Evolutionary conservation across 345 rosid species (phyloP).

Genomic region (Pelargonium nanum): DNA sequence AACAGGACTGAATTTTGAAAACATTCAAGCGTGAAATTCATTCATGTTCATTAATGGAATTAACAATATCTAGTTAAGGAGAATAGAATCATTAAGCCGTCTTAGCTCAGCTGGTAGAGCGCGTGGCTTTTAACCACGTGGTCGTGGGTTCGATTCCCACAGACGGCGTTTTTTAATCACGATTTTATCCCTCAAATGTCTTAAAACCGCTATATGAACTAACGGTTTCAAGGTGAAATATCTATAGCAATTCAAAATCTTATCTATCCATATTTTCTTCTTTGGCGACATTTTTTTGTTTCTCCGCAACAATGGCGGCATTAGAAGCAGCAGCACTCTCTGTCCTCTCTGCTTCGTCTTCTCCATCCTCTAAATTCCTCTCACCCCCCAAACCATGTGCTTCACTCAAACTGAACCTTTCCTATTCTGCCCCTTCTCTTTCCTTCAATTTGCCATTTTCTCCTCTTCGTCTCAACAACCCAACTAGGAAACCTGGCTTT

Average conservation of each 20-base stretch:
- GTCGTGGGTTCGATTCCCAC: constrained; percentile 79
- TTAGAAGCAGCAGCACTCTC: constrained; percentile 34
- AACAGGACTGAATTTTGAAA: no score
- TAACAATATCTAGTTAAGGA: no score
- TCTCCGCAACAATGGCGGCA: constrained; percentile 42
- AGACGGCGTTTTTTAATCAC: no score
- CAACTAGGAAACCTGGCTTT: constrained; percentile 10
- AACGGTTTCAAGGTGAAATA: no score
- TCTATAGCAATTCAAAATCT: neutral
- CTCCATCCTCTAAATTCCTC: neutral
- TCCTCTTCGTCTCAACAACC: constrained; percentile 8
- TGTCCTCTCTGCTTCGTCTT: constrained; percentile 15
- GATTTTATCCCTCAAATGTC: no score
- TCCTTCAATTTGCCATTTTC: constrained; percentile 21
- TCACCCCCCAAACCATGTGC: constrained; percentile 1
- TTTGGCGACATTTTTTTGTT: neutral
- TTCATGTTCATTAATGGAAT: no score
- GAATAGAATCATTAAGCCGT: no score
- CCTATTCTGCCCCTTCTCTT: constrained; percentile 11
- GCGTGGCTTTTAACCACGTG: constrained; percentile 79
- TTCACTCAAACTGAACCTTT: neutral
- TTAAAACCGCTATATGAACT: no score
- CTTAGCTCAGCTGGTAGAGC: constrained; percentile 86
- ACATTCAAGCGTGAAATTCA: no score
- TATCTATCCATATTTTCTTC: constrained; percentile 4